Base-by-base conservation (phyloP, 2,329 filamentous ascomycete genomes). In the Akanthomyces uredinophilus region DNA sequence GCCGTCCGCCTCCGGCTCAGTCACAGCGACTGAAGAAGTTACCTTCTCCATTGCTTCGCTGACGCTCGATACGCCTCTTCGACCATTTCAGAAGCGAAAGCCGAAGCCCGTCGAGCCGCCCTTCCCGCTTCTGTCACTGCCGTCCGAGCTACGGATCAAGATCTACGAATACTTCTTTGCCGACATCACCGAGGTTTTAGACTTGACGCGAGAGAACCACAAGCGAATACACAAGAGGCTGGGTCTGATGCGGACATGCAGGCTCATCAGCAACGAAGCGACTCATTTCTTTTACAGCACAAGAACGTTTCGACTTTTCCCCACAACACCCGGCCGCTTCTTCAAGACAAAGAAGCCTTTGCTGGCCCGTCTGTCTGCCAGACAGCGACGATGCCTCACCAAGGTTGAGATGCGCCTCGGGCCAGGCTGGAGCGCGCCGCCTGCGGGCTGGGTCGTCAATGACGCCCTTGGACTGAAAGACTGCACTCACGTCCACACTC, bases 321-420 rank as follows among this genome's bases (percentile, higher is more conserved):
- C 88, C 14, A 86, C 82, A 4, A 78, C 83, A 24, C 82, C 83
- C 5, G 86, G 86, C 50, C 80, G 82, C 44, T 87, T 88, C 74
- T 90, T 90, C 77, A 88, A 91, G 74, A 87, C 86, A 35, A 90
- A 90, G 75, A 85, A 84, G 66, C 89, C 89, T 1, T 78, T 93
- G 0, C 78, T 93, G 32, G 82, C 87, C 6, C 85, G 89, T 20
- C 74, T 93, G 60, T 84, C 85, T 22, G 74, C 83, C 0, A 77
- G 75, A 35, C 87, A 89, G 71, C 83, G 88, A 39, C 75, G 77
- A 18, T 81, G 76, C 51, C 79, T 93, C 50, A 86, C 81, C 0
- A 83, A 83, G 0, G 75, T 93, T 3, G 87, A 93, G 72, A 74
- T 93, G 59, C 83, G 89, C 3, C 78, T 93, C 0, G 90, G 90